Evolutionary conservation across 129 eudicot species (phyloP), one percentile per base, ranked within the genome.

Genomic region (Artemisia tridentata): DNA sequence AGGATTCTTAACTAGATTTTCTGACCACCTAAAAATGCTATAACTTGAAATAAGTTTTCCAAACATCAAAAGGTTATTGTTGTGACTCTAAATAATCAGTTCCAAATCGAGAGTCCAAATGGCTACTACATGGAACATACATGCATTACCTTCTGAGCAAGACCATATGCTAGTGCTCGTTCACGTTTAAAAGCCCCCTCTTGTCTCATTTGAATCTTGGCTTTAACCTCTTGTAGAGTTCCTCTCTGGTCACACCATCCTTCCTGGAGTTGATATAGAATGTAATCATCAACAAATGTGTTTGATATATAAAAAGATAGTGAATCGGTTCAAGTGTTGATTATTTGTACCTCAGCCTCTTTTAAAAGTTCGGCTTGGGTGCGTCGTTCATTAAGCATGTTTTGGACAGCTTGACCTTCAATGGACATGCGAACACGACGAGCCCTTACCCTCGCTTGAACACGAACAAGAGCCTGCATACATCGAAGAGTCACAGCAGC

Each of bases 401-500:
- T 72, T 75, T 93, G 99, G 52, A 93, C 96, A 18, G 96, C 99
- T 74, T 93, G 96, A 15, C 99, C 99, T 69, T 93, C 99, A 21
- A 90, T 80, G 31, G 99, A 93, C 99, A 93, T 81, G 5, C 99
- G 88, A 34, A 90, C 99, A 11, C 91, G 96, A 7, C 99, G 97
- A 51, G 99, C 99, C 77, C 99, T 76, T 41, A 90, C 85, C 48
- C 99, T 76, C n/a, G 99, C 99, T 77, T 95, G 99, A 0, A 95
- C 97, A 3, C 99, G 88, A 47, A 95, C 99, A 62, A 95, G 86
- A 16, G 97, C 99, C 70, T 95, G 97, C 99, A 95, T 95, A 66
- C 99, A 95, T 79, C 97, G 85, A 2, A 95, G 84, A 11, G 99
- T 95, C 46, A 95, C 97, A 15, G 99, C 99, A 25, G 99, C 99